Percentiles rank a stretch among this genome's conserved stretches.
These are phyloP conservation scores for Apiotrichum veenhuisii DNA, from an alignment of 1,284 basidiomycete species.

Conservation along the genomic window DNA sequence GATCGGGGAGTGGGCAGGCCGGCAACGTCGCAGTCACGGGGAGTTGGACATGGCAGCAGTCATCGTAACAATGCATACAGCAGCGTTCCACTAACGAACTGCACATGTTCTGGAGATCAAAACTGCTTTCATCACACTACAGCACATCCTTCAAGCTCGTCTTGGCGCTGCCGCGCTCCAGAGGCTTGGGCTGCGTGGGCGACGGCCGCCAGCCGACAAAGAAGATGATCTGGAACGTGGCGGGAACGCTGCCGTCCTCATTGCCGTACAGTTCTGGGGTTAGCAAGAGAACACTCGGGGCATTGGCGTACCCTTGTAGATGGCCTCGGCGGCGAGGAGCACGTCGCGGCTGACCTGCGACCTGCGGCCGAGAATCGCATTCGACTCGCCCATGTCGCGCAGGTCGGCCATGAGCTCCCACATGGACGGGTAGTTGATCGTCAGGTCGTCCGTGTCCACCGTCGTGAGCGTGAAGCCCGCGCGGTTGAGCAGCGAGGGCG, in stretches of 20 bases:
- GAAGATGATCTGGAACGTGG: conserved; percentile 94
- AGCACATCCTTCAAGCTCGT: conserved; percentile 77
- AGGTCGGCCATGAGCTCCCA: conserved; percentile 95
- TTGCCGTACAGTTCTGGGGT: conserved; percentile 73
- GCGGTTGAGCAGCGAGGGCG: conserved; percentile 83
- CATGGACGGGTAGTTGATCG: conserved; percentile 87
- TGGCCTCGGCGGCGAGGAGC: conserved; percentile 81
- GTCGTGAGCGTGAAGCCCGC: conserved; percentile 93
- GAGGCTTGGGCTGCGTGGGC: conserved; percentile 74
- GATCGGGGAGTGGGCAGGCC: no score
- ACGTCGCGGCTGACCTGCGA: conserved; percentile 73
- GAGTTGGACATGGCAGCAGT: no score
- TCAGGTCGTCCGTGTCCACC: conserved; percentile 91
- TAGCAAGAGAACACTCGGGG: background rate
- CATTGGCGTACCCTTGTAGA: conserved; percentile 70
- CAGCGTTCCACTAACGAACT: no score
- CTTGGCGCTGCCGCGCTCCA: conserved; percentile 78
- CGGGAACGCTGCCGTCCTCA: conserved; percentile 78
- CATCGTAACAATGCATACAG: no score
- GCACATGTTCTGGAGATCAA: no score
- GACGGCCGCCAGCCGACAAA: conserved; percentile 99
- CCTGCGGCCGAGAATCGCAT: conserved; percentile 78
- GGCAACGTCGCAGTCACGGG: no score
- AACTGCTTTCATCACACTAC: conserved; percentile 44
- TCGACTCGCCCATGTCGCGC: conserved; percentile 93